These are phyloP conservation scores for Trichoderma gracile DNA, from an alignment of 2,329 filamentous ascomycete genomes.

Conservation along the genomic window DNA sequence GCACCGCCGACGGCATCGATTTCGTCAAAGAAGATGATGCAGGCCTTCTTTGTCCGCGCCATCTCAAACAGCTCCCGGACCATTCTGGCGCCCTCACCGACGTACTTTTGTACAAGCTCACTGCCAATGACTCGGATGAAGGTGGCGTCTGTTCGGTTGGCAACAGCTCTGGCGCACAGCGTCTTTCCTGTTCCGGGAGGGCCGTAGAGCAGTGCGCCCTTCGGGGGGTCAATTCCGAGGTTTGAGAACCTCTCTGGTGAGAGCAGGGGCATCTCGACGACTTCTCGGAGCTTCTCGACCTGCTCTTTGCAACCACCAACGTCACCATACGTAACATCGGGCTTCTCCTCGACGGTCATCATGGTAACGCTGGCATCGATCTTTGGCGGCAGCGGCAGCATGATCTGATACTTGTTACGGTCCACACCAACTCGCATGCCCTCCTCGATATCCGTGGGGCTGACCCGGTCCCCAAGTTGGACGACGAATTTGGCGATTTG, in stretches of 20 bases:
- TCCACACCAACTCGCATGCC: constrained; percentile 99
- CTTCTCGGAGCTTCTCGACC: constrained; percentile 97
- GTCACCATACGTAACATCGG: constrained; percentile 97
- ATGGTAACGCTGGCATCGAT: constrained; percentile 99
- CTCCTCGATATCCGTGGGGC: constrained; percentile 98
- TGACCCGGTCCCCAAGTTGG: constrained; percentile 93
- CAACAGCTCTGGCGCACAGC: constrained; percentile 92
- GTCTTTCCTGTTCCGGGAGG: constrained; percentile 99
- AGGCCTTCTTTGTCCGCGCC: constrained; percentile 98
- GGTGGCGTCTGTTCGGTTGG: constrained; percentile 96
- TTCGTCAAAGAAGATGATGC: constrained; percentile 97
- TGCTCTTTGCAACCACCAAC: constrained; percentile 99
- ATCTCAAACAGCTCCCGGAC: constrained; percentile 98
- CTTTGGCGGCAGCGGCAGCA: constrained; percentile 93
- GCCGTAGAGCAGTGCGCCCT: constrained; percentile 94
- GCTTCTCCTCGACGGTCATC: constrained; percentile 99
- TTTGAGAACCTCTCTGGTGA: constrained; percentile 97
- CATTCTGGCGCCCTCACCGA: constrained; percentile 97
- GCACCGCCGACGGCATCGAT: constrained; percentile 95
- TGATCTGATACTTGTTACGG: constrained; percentile 98
- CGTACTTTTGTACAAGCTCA: constrained; percentile 97
- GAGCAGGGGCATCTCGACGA: constrained; percentile 96
- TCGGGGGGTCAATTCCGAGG: constrained; percentile 97
- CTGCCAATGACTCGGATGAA: constrained; percentile 99
- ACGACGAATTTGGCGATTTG: constrained; percentile 99